A percentile compares a stretch with the other conserved stretches of the same genome.
Conservation (phyloP, 306 rosid genomes). For the Pterocarpus macrocarpus region DNA sequence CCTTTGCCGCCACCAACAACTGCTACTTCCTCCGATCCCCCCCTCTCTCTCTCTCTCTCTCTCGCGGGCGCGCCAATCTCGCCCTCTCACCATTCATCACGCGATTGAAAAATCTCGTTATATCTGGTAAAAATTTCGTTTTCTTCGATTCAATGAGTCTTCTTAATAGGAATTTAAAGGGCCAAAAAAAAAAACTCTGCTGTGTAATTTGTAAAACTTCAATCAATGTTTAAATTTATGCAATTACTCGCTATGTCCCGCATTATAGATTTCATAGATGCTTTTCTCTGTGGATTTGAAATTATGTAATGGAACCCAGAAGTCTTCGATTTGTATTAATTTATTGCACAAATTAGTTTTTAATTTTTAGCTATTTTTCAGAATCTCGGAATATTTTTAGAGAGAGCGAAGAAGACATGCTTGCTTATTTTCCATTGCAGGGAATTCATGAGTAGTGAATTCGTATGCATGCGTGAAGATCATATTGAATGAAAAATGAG, state of each 20-base stretch:
- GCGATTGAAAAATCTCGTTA: background rate
- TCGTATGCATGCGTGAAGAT: conserved; percentile 41
- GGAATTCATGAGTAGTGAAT: conserved; percentile 38
- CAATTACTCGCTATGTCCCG: background rate
- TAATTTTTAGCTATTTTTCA: conserved; percentile 1
- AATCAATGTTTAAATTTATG: background rate
- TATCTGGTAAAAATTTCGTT: background rate
- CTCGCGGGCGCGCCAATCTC: background rate
- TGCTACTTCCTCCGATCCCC: background rate
- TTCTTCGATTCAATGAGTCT: background rate
- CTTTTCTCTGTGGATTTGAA: background rate
- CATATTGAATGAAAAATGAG: conserved; percentile 55
- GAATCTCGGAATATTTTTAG: background rate
- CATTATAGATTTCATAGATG: background rate
- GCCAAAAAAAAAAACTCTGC: background rate
- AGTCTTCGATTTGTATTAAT: conserved; percentile 3
- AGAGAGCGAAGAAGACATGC: conserved; percentile 24
- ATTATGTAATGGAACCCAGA: background rate
- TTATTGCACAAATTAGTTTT: background rate
- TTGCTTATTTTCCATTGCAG: conserved; percentile 45
- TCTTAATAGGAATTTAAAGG: background rate
- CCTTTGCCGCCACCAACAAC: background rate
- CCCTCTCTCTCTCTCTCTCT: too few relatives aligned
- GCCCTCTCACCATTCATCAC: background rate
- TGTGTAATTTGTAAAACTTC: background rate